phyloP scores from a whole-genome alignment of 805 yeast species.

The Saccharomycopsis microspora region DNA sequence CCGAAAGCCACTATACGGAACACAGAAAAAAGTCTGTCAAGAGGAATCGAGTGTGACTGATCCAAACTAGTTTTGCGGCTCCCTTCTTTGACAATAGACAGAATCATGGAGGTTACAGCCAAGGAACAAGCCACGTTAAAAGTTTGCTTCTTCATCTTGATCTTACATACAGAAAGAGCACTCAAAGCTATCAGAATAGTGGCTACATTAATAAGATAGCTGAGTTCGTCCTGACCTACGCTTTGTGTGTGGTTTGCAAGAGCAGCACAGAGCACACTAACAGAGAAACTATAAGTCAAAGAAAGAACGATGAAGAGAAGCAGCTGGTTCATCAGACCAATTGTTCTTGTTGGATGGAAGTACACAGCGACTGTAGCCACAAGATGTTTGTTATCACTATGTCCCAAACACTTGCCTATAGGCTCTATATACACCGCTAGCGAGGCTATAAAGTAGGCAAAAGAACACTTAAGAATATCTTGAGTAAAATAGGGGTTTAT shows the following conservation, averaged over 20 bases:
- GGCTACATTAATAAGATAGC: conserved; percentile 41
- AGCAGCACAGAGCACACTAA: conserved; percentile 41
- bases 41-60: conserved; percentile 39
- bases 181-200: conserved; percentile 50
- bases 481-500: background rate
- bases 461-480: conserved; percentile 47
- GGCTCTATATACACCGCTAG: conserved; percentile 52
- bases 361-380: conserved; percentile 77
- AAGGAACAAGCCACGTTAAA: conserved; percentile 76
- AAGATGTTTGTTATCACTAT: conserved; percentile 65
- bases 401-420: conserved; percentile 42
- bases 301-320: conserved; percentile 47
- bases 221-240: conserved; percentile 34
- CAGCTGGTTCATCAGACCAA: conserved; percentile 74
- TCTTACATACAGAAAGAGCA: conserved; percentile 56
- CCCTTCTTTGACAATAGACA: conserved; percentile 68
- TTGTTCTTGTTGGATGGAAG: conserved; percentile 71
- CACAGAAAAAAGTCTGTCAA: conserved; percentile 39
- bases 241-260: conserved; percentile 36
- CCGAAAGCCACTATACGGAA: conserved; percentile 52
- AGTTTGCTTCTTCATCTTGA: conserved; percentile 50
- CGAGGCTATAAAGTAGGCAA: conserved; percentile 69
- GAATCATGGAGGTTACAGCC: conserved; percentile 59
- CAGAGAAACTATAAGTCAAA: conserved; percentile 38
- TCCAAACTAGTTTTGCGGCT: conserved; percentile 31